These are phyloP conservation scores for Pseudocercospora eumusae DNA, from an alignment of 2,329 filamentous ascomycete species.

Conservation along the genomic window DNA sequence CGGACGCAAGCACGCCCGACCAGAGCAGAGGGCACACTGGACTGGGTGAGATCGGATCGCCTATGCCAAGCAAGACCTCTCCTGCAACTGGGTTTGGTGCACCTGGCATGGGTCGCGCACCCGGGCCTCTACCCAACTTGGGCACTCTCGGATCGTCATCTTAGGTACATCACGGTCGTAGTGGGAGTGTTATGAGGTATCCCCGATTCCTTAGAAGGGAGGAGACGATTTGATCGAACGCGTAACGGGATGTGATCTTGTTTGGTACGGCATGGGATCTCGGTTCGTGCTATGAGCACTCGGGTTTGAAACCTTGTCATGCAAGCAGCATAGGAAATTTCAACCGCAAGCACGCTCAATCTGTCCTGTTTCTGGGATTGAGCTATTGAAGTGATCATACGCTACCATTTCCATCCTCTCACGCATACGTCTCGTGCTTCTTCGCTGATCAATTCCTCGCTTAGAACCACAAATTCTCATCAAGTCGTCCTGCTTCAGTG, in stretches of 20 bases:
- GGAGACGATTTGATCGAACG: constrained; percentile 3
- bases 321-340: background rate
- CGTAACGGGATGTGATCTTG: background rate
- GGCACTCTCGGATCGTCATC: constrained; percentile 16
- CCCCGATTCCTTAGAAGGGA: background rate
- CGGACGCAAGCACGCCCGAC: constrained; percentile 34
- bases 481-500: too few relatives aligned
- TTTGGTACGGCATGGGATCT: constrained; percentile 1
- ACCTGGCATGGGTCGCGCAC: constrained; percentile 28
- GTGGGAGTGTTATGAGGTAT: background rate
- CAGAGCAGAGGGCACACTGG: constrained; percentile 31
- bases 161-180: background rate
- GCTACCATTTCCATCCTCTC: background rate
- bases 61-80: constrained; percentile 47
- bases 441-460: background rate
- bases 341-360: background rate
- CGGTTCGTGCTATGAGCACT: background rate
- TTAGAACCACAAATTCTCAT: background rate
- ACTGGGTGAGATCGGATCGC: constrained; percentile 53
- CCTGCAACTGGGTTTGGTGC: constrained; percentile 39
- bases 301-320: background rate
- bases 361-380: constrained; percentile 3
- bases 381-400: background rate
- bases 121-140: constrained; percentile 31
- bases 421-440: background rate